Conservation (phyloP, 768 basidiomycete genomes). For the Tylopilus intermedius region DNA sequence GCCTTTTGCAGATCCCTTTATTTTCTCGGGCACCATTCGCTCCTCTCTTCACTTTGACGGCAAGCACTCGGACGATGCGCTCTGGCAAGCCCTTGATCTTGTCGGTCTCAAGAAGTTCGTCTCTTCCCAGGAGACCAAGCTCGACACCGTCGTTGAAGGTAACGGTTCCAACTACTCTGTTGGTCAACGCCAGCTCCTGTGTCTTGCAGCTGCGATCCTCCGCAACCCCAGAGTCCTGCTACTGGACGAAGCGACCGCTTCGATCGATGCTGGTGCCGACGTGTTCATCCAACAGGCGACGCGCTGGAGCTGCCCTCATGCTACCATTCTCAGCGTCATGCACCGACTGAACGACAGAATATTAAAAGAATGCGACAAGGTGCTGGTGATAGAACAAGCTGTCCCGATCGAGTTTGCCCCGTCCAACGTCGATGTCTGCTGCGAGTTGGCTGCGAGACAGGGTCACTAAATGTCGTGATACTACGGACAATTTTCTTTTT, state of each 20-base stretch:
- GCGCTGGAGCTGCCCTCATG: conserved; percentile 26
- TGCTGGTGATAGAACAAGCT: conserved; percentile 37
- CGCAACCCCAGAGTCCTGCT: conserved; percentile 29
- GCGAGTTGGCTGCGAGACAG: conserved; percentile 2
- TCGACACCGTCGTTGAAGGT: conserved; percentile 70
- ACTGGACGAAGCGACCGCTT: conserved; percentile 42
- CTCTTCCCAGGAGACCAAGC: conserved; percentile 72
- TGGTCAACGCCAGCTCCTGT: conserved; percentile 85
- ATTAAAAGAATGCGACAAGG: conserved; percentile 28
- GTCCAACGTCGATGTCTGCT: conserved; percentile 23
- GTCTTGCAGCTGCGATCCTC: conserved; percentile 37
- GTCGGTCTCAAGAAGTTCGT: conserved; percentile 57
- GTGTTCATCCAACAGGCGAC: conserved; percentile 54
- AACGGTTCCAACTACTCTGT: conserved; percentile 79
- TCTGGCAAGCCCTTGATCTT: conserved; percentile 41
- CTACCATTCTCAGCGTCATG: conserved; percentile 29
- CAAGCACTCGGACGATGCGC: conserved; percentile 18
- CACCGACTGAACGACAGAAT: conserved; percentile 28
- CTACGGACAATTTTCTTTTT: neutral
- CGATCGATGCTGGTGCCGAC: conserved; percentile 80
- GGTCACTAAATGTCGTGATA: neutral
- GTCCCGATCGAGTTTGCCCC: conserved; percentile 26
- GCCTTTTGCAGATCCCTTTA: conserved; percentile 23
- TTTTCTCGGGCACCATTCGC: conserved; percentile 31
- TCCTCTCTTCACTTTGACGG: conserved; percentile 26